Base-by-base conservation (phyloP, 2,329 filamentous ascomycete genomes). In the Colletotrichum scovillei region DNA sequence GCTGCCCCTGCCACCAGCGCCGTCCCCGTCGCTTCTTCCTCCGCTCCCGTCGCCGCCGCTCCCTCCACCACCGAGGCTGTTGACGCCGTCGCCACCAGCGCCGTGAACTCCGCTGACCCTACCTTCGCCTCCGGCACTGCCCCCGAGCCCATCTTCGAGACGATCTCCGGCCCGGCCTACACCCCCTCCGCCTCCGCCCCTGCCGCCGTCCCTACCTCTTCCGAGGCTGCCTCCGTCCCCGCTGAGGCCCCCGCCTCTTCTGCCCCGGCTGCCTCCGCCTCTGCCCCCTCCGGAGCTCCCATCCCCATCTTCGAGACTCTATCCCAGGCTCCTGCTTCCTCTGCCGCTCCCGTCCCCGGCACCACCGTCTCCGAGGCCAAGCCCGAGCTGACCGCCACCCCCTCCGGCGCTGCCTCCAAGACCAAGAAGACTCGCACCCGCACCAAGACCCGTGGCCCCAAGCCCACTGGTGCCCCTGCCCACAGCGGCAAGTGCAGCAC, bases 81-180 rank as follows among this genome's bases (percentile, higher is more conserved):
- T 3, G 69, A 63, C 7, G 69, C 55, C 14, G 62, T 56, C n/a
- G 69, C 65, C 30, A 38, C 64, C 19, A 52, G 52, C 46, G 57
- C 24, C 16, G n/a, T 26, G 42, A 46, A 30, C 46, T 35, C 62
- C 55, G 66, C 26, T 5, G 70, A 65, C 32, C 70, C 70, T 5
- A 60, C 55, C 14, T 69, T 73, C 55, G 38, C 59, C 30, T 12
- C 66, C 26, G 70, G 66, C 67, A 28, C 46, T 16, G 30, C 66
- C 46, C 70, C 70, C 11, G 46, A 60, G 56, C 70, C 70, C 28
- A 55, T 70, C 55, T 73, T 65, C 55, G 38, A 35, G 55, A 69
- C 66, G 30, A 32, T 73, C 30, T 73, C 70, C 66, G 70, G 70
- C 28, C 6, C 55, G 32, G 42, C 70, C 42, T 69, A 57, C 11